Evolutionary conservation across 352 stramenopile genomes (phyloP).

Genomic region (Peronospora farinosa): DNA sequence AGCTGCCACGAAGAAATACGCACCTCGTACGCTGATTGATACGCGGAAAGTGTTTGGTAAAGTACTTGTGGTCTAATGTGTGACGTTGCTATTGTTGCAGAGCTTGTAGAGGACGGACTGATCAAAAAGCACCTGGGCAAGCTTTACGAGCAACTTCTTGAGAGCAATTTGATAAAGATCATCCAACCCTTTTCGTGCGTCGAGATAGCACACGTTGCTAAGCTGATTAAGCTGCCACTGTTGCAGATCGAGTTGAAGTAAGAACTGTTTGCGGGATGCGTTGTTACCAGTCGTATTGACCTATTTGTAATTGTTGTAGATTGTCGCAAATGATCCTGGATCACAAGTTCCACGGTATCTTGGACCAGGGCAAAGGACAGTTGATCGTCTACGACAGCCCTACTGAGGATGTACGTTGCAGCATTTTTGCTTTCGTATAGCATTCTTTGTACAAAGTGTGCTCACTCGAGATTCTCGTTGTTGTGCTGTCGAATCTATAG

Average conservation of each 20-base stretch:
- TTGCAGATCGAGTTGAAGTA: constrained; percentile 82
- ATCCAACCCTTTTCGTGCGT: constrained; percentile 97
- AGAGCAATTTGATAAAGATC: constrained; percentile 99
- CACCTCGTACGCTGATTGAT: constrained; percentile 38
- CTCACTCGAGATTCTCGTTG: constrained; percentile 5
- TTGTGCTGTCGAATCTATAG: constrained; percentile 23
- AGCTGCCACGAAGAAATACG: constrained; percentile 85
- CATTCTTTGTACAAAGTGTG: neutral
- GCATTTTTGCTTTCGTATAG: neutral
- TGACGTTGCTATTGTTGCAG: constrained; percentile 26
- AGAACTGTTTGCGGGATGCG: constrained; percentile 1
- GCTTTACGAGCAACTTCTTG: constrained; percentile 96
- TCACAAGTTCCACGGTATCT: constrained; percentile 97
- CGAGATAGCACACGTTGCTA: constrained; percentile 95
- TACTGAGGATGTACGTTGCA: constrained; percentile 85
- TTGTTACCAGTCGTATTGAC: constrained; percentile 1
- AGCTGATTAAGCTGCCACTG: constrained; percentile 94
- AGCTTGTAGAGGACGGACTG: constrained; percentile 79
- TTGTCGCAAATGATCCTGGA: constrained; percentile 99
- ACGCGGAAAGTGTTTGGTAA: neutral
- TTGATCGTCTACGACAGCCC: constrained; percentile 97
- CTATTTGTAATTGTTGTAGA: constrained; percentile 47
- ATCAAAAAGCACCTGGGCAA: constrained; percentile 94
- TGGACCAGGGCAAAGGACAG: constrained; percentile 98
- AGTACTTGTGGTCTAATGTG: neutral